Base-by-base conservation (phyloP, 257 asterid species). In the Leonotis leonurus region DNA sequence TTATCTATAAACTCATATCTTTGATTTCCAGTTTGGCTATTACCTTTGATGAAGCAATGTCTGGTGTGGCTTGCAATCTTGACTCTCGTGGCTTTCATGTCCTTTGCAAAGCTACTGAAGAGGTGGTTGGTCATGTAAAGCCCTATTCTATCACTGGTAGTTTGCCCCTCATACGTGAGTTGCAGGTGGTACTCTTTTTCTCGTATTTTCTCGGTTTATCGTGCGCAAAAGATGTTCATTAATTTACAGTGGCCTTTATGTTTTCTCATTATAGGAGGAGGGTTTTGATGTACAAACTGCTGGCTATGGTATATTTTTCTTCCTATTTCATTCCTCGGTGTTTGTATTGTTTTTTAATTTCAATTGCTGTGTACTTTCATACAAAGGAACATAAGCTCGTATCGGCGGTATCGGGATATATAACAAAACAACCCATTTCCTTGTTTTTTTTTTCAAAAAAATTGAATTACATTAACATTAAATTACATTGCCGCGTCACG, bases 101-200 rank as follows among this genome's bases (percentile, higher is more conserved):
- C 36, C 67, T 92, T 46, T 92, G 98, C 79, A 89, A 89, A 77
- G 97, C 98, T 51, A 92, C 98, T 24, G 84, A 92, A 83, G 93
- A 83, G 77, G 90, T 77, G 57, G 95, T 92, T 49, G 98, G 98
- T 20, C 86, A 84, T 72, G 95, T 86, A 37, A 84, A 92, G 68
- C 98, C 98, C 18, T 92, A 88, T 77, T 92, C 98, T 32, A 92
- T 92, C 58, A 92, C 98, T 8, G 98, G 98, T 43, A 89, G 79
- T 69, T 75, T 92, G 86, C 97, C 97, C 20, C 94, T 92, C 55
- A 92, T 92, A 62, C 84, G 97, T 36, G 98, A 92, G 64, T 64
- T 92, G 70, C 90, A 92, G 97, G 98, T 88, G 51, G 62, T 8
- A 56, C 45, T 36, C 69, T 33, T 57, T 70, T 58, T 70, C 65